Conservation (phyloP, 1,284 basidiomycete genomes). For the Ustilago xerochloae region DNA sequence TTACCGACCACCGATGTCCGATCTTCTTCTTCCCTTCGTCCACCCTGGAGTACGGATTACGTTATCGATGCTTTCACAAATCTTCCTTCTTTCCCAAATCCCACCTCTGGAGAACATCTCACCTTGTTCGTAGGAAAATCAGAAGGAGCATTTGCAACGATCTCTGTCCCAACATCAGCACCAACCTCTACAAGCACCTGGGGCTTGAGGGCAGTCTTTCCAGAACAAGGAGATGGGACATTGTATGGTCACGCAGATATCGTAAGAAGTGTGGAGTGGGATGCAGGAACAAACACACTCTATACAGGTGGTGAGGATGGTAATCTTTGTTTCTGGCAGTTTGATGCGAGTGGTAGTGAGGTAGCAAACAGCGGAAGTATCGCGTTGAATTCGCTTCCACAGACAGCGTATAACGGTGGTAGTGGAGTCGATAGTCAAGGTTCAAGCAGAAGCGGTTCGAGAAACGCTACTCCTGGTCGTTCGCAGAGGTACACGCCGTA, state of each 20-base stretch:
- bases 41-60: conserved; percentile 63
- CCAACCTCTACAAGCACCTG: conserved; percentile 3
- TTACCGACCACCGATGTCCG: conserved; percentile 47
- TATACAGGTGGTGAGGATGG: conserved; percentile 61
- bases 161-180: conserved; percentile 17
- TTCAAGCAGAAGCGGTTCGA: conserved; percentile 19
- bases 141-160: conserved; percentile 35
- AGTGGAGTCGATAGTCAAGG: conserved; percentile 5
- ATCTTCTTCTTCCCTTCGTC: conserved; percentile 47
- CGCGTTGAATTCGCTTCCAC: conserved; percentile 1
- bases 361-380: conserved; percentile 7
- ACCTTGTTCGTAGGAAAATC: conserved; percentile 42
- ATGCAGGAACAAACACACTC: conserved; percentile 31
- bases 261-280: conserved; percentile 52
- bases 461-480: conserved; percentile 19
- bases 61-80: conserved; percentile 55
- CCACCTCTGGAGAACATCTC: conserved; percentile 3
- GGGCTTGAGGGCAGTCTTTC: conserved; percentile 39
- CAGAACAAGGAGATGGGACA: conserved; percentile 37
- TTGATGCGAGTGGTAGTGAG: not conserved
- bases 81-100: conserved; percentile 31
- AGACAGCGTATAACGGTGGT: not conserved
- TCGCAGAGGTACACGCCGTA: conserved; percentile 41
- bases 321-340: conserved; percentile 53
- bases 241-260: conserved; percentile 57